Conservation (phyloP, 2,329 filamentous ascomycete genomes). For the Diaporthe ampelina region DNA sequence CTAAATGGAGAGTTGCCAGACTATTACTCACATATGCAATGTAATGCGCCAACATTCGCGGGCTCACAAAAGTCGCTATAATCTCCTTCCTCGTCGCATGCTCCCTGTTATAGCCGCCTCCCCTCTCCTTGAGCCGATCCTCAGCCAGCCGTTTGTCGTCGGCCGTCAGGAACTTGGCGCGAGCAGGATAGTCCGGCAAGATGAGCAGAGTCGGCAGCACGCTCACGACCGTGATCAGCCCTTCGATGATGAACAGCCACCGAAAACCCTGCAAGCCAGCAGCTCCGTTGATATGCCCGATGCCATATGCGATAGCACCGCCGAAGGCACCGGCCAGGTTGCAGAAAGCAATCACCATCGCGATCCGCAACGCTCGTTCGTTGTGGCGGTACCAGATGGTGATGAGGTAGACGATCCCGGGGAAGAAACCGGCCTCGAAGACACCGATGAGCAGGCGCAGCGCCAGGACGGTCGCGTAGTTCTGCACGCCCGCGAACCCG, state of each 20-base stretch:
- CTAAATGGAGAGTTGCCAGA: background rate
- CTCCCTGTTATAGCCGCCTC: slow-evolving; percentile 54
- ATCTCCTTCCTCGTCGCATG: slow-evolving; percentile 53
- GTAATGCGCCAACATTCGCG: slow-evolving; percentile 56
- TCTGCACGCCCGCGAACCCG: slow-evolving; percentile 47
- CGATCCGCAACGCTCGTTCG: slow-evolving; percentile 48
- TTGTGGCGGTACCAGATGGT: slow-evolving; percentile 52
- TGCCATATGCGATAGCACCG: slow-evolving; percentile 50
- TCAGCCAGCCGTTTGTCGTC: slow-evolving; percentile 44
- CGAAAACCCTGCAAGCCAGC: slow-evolving; percentile 53
- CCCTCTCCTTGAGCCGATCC: slow-evolving; percentile 46
- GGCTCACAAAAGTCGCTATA: slow-evolving; percentile 52
- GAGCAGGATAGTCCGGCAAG: slow-evolving; percentile 46
- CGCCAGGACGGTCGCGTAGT: slow-evolving; percentile 46
- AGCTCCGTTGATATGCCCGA: slow-evolving; percentile 54
- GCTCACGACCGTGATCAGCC: slow-evolving; percentile 30
- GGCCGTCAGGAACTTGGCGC: slow-evolving; percentile 45
- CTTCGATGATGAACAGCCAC: slow-evolving; percentile 47
- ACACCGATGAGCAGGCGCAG: slow-evolving; percentile 51
- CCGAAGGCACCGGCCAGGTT: slow-evolving; percentile 44
- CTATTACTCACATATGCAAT: slow-evolving; percentile 32
- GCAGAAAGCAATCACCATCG: slow-evolving; percentile 38
- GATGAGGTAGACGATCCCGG: slow-evolving; percentile 52
- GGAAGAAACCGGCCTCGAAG: slow-evolving; percentile 53
- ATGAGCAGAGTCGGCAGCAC: slow-evolving; percentile 38